phyloP scores from a whole-genome alignment of 805 yeast genomes.

The Candida ascalaphidarum region DNA sequence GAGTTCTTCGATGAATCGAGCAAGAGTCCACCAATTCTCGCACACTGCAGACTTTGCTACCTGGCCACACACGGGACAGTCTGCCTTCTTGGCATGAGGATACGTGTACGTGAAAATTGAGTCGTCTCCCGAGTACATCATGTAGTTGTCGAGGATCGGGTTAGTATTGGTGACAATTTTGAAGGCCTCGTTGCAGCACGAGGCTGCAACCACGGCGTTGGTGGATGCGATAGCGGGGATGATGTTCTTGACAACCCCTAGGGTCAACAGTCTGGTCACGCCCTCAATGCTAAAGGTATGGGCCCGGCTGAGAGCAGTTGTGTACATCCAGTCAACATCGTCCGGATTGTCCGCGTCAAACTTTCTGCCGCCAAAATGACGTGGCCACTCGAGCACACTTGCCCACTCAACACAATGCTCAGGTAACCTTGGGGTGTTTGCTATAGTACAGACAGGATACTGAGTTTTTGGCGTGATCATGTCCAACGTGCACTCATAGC shows the following conservation, averaged over 20 bases:
- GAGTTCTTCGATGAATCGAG: conserved; percentile 34
- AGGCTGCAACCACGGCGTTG: conserved; percentile 84
- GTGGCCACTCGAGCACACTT: conserved; percentile 66
- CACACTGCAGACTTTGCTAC: conserved; percentile 15
- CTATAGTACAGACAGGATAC: conserved; percentile 89
- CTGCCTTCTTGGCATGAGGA: conserved; percentile 46
- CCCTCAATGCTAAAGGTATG: conserved; percentile 59
- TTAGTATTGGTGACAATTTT: conserved; percentile 66
- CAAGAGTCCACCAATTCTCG: conserved; percentile 17
- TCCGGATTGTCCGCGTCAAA: conserved; percentile 65
- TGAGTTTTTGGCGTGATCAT: conserved; percentile 58
- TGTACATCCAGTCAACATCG: conserved; percentile 57
- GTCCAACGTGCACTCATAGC: conserved; percentile 87
- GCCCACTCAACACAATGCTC: conserved; percentile 96
- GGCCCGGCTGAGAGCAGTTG: conserved; percentile 53
- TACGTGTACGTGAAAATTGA: conserved; percentile 72
- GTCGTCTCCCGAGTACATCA: conserved; percentile 81
- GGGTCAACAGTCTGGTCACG: conserved; percentile 60
- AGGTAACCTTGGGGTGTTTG: conserved; percentile 88
- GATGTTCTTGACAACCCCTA: conserved; percentile 86
- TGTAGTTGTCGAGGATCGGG: conserved; percentile 64
- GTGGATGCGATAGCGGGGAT: conserved; percentile 94
- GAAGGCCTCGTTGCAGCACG: conserved; percentile 80
- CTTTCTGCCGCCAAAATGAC: conserved; percentile 31
- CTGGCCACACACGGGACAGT: conserved; percentile 74